Conservation (phyloP, 352 stramenopile genomes). For the Globisporangium rhizosaccharum region DNA sequence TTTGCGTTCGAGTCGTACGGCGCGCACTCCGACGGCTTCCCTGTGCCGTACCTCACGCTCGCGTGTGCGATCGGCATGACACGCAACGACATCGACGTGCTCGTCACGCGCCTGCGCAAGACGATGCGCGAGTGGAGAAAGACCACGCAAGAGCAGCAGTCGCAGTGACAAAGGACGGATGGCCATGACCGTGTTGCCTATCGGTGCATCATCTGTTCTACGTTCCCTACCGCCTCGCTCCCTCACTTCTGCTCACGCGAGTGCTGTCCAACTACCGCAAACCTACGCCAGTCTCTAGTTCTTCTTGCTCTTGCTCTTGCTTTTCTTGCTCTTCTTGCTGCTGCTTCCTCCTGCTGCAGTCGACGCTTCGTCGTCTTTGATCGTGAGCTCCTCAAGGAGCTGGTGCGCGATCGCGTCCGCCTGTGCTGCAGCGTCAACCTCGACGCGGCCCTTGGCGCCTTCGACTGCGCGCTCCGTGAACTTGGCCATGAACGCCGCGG, state of each 20-base stretch:
- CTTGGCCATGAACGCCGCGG: slow-evolving; percentile 75
- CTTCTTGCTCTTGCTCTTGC: slow-evolving; percentile 44
- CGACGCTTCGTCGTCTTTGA: slow-evolving; percentile 44
- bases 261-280: background rate
- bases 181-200: slow-evolving; percentile 1
- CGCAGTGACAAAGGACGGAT: background rate
- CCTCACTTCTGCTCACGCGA: background rate
- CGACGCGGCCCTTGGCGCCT: slow-evolving; percentile 70
- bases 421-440: slow-evolving; percentile 69
- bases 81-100: slow-evolving; percentile 88
- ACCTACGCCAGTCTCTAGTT: slow-evolving; percentile 24
- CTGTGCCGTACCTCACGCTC: slow-evolving; percentile 93
- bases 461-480: slow-evolving; percentile 88
- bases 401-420: slow-evolving; percentile 76
- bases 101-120: slow-evolving; percentile 90
- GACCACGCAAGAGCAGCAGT: slow-evolving; percentile 26
- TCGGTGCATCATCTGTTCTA: background rate
- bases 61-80: slow-evolving; percentile 95
- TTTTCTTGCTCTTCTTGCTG: slow-evolving; percentile 50
- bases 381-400: slow-evolving; percentile 67
- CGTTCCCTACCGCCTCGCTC: background rate
- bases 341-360: background rate
- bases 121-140: slow-evolving; percentile 83
- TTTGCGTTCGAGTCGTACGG: slow-evolving; percentile 92
- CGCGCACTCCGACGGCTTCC: slow-evolving; percentile 85